Evolutionary conservation across 2,329 filamentous ascomycete species (phyloP).

Genomic region (Nothophaeocryptopus gaeumannii): DNA sequence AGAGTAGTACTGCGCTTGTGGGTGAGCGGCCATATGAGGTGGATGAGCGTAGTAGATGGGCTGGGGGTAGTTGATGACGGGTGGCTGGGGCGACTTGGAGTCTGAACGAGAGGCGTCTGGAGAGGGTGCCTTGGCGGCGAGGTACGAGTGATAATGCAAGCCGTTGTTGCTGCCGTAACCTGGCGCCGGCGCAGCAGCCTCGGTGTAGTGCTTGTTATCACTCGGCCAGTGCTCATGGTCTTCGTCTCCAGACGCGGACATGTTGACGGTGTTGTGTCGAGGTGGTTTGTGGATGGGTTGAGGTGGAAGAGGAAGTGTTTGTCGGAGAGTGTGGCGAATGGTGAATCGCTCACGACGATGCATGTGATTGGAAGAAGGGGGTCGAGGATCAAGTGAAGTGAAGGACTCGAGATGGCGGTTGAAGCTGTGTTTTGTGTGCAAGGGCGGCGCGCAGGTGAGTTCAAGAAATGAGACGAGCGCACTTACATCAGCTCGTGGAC

Average conservation of each 20-base stretch:
- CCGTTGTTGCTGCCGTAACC: constrained; percentile 32
- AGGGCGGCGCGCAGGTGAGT: neutral
- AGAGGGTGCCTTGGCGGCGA: constrained; percentile 21
- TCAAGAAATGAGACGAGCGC: neutral
- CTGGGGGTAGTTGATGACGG: constrained; percentile 17
- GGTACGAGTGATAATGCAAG: constrained; percentile 28
- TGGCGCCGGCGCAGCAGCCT: constrained; percentile 13
- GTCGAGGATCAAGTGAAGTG: constrained; percentile 9
- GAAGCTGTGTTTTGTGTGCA: neutral
- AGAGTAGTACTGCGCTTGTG: constrained; percentile 23
- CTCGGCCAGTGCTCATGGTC: constrained; percentile 35
- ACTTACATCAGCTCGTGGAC: constrained; percentile 14
- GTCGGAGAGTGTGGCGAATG: constrained; percentile 5
- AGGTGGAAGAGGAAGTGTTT: constrained; percentile 12
- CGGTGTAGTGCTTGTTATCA: constrained; percentile 20
- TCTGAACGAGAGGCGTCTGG: constrained; percentile 13
- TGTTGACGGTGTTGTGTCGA: constrained; percentile 2
- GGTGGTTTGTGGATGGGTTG: constrained; percentile 5
- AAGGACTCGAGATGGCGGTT: neutral
- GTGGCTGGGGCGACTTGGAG: constrained; percentile 13
- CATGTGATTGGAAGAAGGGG: constrained; percentile 7
- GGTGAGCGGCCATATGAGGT: constrained; percentile 9
- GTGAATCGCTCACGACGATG: constrained; percentile 3
- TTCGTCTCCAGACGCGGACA: constrained; percentile 18
- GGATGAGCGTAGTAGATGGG: constrained; percentile 23